phyloP scores from a whole-genome alignment of 768 basidiomycete species.

The Psilocybe subaeruginosa region DNA sequence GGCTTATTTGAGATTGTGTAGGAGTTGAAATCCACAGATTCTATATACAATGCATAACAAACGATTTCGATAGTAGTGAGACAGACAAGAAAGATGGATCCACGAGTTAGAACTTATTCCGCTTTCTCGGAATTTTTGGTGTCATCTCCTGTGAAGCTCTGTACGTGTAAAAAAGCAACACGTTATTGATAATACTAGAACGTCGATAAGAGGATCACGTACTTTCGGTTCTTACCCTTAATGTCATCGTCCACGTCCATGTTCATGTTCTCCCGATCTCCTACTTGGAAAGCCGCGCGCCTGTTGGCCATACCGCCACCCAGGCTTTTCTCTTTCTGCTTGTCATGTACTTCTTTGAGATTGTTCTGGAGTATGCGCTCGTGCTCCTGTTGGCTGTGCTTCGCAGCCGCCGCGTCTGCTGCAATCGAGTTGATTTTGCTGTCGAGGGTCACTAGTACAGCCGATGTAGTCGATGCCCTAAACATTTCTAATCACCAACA shows the following conservation, averaged over 20 bases:
- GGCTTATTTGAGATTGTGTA: no score
- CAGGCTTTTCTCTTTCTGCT: constrained; percentile 60
- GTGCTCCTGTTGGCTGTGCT: constrained; percentile 51
- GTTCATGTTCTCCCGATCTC: constrained; percentile 37
- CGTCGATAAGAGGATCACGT: constrained; percentile 26
- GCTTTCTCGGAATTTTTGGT: constrained; percentile 57
- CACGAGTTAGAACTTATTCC: constrained; percentile 51
- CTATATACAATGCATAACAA: not conserved
- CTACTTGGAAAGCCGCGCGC: constrained; percentile 21
- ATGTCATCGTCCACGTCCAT: constrained; percentile 74
- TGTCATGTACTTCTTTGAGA: constrained; percentile 66
- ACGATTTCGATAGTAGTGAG: not conserved
- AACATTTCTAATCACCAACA: constrained; percentile 10
- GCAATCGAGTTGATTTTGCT: constrained; percentile 64
- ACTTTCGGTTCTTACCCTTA: constrained; percentile 70
- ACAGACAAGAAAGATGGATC: not conserved
- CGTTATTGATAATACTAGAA: not conserved
- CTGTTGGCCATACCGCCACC: constrained; percentile 30
- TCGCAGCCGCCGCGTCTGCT: constrained; percentile 40
- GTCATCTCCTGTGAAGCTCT: constrained; percentile 45
- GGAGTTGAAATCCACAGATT: not conserved
- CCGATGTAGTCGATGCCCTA: constrained; percentile 73
- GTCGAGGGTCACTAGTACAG: constrained; percentile 75
- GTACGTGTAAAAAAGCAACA: not conserved
- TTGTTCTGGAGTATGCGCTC: constrained; percentile 54